These are phyloP conservation scores for Grosmannia huntii DNA, from an alignment of 2,329 filamentous ascomycete species.

Conservation along the genomic window DNA sequence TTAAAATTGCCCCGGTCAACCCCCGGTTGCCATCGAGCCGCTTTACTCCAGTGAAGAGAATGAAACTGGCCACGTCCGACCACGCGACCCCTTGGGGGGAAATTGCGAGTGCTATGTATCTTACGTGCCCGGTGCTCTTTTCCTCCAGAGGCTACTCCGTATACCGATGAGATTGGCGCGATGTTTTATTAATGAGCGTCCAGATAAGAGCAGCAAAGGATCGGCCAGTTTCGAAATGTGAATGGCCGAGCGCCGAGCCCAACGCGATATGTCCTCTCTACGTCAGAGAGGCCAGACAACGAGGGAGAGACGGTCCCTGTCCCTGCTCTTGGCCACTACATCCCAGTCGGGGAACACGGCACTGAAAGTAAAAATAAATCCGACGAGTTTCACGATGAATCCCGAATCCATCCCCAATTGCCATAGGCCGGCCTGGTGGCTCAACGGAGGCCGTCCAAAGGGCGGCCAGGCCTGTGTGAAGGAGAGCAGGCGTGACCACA, in stretches of 20 bases:
- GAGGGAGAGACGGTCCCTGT: neutral
- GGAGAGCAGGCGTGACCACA: neutral
- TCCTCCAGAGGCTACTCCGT: neutral
- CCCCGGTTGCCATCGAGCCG: neutral
- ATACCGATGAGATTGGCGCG: neutral
- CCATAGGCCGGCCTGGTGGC: neutral
- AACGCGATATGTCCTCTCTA: neutral
- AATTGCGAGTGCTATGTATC: neutral
- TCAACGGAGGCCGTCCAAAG: neutral
- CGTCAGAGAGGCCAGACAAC: neutral
- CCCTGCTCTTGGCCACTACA: neutral
- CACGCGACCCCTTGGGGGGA: neutral
- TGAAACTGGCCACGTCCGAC: neutral
- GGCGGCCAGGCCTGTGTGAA: neutral
- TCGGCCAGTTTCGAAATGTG: neutral
- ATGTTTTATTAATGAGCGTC: neutral
- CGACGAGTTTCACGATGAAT: neutral
- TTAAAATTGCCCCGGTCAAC: neutral
- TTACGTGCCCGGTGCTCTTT: neutral
- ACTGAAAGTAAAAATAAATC: neutral
- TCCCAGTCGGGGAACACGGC: neutral
- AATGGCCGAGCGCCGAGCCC: neutral
- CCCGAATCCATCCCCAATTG: neutral
- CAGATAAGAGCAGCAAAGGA: neutral
- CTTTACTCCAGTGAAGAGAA: neutral